phyloP scores from a whole-genome alignment of 352 stramenopile genomes.

The Phytopythium ostracodes region DNA sequence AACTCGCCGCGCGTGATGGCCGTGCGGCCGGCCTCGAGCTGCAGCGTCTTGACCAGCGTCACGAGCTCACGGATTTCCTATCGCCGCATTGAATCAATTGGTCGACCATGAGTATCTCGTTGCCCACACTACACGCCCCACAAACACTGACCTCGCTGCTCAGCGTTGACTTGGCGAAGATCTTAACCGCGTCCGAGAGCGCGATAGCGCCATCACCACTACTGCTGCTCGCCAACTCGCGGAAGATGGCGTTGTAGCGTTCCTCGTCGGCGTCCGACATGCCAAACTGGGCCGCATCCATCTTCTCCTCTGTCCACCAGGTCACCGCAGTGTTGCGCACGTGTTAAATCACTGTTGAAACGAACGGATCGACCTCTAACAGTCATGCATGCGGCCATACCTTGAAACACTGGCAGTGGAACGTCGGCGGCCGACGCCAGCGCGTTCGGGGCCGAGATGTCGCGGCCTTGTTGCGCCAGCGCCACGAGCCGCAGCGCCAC shows the following conservation, averaged over 20 bases:
- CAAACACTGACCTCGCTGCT: slow-evolving; percentile 5
- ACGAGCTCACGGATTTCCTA: slow-evolving; percentile 20
- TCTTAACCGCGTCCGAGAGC: slow-evolving; percentile 11
- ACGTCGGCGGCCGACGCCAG: not conserved
- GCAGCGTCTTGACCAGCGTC: slow-evolving; percentile 20
- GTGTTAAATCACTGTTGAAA: not conserved
- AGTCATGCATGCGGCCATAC: not conserved
- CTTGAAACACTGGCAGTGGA: slow-evolving; percentile 12
- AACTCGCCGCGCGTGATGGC: slow-evolving; percentile 20
- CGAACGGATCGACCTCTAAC: not conserved
- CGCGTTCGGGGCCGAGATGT: slow-evolving; percentile 8
- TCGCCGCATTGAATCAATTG: not conserved
- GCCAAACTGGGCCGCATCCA: slow-evolving; percentile 12
- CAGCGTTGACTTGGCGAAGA: slow-evolving; percentile 20
- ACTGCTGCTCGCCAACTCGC: slow-evolving; percentile 8
- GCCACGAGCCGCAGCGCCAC: slow-evolving; percentile 25
- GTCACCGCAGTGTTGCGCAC: not conserved
- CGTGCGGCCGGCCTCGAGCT: slow-evolving; percentile 8
- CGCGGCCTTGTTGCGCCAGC: slow-evolving; percentile 23
- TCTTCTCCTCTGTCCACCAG: slow-evolving; percentile 9
- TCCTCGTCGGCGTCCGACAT: slow-evolving; percentile 17
- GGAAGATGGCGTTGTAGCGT: slow-evolving; percentile 22
- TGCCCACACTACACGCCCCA: not conserved
- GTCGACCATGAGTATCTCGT: not conserved
- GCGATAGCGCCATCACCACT: slow-evolving; percentile 9